Evolutionary conservation across 148 eudicot genomes (phyloP), one percentile per base, ranked within the genome.

Genomic region (Fagopyrum homotropicum): DNA sequence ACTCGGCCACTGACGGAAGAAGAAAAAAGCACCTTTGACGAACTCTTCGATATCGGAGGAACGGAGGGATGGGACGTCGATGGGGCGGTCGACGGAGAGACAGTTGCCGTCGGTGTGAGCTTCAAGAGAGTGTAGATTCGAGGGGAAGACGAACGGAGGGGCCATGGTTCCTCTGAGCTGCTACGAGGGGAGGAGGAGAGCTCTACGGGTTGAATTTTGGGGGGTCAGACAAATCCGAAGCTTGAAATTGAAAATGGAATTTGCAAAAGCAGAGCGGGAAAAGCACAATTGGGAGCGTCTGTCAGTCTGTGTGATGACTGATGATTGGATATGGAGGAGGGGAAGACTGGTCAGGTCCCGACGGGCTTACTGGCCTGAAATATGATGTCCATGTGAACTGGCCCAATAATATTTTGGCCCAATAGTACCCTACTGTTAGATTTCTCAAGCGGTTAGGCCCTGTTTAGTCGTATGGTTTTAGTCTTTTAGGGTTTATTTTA

Each of bases 1-100:
- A 26, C 9, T 6, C 17, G 17, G 6, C 73, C 26, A 57, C 7
- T 30, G 14, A 5, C 6, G 46, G 50, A 2, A n/a, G 40, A 12
- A 48, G 15, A 73, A 35, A 35, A 35, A 43, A 22, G 68, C 2
- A 88, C 97, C 91, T 93, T 91, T 91, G 40, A 91, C 97, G 86
- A 91, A 89, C 83, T 93, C 98, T 80, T 93, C 98, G 81, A 91
- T 86, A 40, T 91, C 86, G 52, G 98, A 83, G 63, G 94, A 71
- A 12, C 82, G 85, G 84, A 91, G 86, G 35, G 92, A 80, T 77
- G 94, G 45, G 74, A 93, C 40, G 40, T 76, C 11, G 60, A 76
- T 55, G 52, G 83, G 81, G 75, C 73, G 79, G 45, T 75, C 82
- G 59, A 78, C 84, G 56, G 79, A 75, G 77, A 88, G 85, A 63